A percentile compares a stretch with the other conserved stretches of the same genome.
These are phyloP conservation scores for Flaveria bidentis DNA, from an alignment of 129 eudicot genomes.

Conservation along the genomic window DNA sequence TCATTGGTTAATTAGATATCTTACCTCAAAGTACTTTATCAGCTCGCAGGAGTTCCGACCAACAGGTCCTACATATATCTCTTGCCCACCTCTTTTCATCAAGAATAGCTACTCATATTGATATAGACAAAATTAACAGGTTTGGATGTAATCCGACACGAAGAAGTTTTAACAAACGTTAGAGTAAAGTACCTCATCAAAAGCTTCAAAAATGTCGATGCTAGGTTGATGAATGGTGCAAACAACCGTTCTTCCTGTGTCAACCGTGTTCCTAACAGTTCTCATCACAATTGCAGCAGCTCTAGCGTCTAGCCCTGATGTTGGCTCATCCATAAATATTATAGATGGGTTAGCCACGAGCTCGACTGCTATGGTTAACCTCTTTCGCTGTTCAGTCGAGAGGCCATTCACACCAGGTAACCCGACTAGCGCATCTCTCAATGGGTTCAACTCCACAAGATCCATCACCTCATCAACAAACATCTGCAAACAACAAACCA, in stretches of 20 bases:
- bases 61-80: constrained; percentile 75
- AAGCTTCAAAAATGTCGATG: constrained; percentile 65
- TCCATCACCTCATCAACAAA: constrained; percentile 82
- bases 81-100: constrained; percentile 85
- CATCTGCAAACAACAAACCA: constrained; percentile 45
- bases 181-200: constrained; percentile 49
- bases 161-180: background rate
- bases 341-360: constrained; percentile 62
- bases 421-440: constrained; percentile 63
- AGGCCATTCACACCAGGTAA: constrained; percentile 80
- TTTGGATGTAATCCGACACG: background rate
- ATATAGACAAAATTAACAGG: background rate
- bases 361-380: constrained; percentile 77
- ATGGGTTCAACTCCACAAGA: constrained; percentile 61
- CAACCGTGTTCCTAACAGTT: constrained; percentile 60
- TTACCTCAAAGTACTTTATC: constrained; percentile 75
- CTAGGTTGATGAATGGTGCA: constrained; percentile 74
- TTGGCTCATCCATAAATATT: constrained; percentile 64
- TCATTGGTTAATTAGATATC: background rate
- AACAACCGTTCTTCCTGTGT: constrained; percentile 63
- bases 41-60: constrained; percentile 67
- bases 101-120: constrained; percentile 53
- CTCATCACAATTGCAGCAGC: constrained; percentile 70
- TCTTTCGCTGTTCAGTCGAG: constrained; percentile 78
- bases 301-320: constrained; percentile 63